Conservation (phyloP, 2,329 filamentous ascomycete species). For the Monilinia aucupariae region DNA sequence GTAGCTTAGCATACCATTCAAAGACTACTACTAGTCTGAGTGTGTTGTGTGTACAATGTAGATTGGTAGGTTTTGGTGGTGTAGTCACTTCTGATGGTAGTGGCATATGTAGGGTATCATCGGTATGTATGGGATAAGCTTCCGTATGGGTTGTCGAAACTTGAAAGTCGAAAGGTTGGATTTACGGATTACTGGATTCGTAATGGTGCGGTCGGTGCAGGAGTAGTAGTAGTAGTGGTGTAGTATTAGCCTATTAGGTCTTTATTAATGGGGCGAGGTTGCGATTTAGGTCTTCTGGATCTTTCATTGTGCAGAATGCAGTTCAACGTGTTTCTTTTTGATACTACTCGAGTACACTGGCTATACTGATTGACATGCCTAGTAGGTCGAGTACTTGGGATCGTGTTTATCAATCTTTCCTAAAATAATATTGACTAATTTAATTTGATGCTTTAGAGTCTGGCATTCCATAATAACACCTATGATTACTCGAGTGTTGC, state of each 20-base stretch:
- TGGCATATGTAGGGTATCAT: too few species aligned
- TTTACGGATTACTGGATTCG: background rate
- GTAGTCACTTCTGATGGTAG: too few species aligned
- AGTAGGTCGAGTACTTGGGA: background rate
- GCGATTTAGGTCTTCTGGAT: background rate
- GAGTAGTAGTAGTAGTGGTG: too few species aligned
- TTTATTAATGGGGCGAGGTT: background rate
- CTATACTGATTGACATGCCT: too few species aligned
- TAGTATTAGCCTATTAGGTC: too few species aligned
- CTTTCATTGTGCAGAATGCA: background rate
- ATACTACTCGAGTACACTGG: too few species aligned
- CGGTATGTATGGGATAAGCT: too few species aligned
- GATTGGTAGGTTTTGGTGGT: too few species aligned
- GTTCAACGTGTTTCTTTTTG: conserved; percentile 1
- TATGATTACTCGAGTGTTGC: too few species aligned
- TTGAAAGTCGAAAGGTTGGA: background rate
- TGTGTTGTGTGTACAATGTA: background rate
- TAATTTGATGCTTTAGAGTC: background rate
- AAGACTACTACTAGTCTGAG: too few species aligned
- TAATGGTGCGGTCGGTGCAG: background rate
- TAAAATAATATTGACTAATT: background rate
- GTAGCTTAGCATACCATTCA: too few species aligned
- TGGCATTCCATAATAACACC: background rate
- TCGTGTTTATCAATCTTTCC: background rate
- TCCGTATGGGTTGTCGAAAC: too few species aligned